A percentile compares a stretch with the other conserved stretches of the same genome.
Conservation (phyloP, 495 filamentous ascomycete species). For the Aspergillus cristatus region DNA sequence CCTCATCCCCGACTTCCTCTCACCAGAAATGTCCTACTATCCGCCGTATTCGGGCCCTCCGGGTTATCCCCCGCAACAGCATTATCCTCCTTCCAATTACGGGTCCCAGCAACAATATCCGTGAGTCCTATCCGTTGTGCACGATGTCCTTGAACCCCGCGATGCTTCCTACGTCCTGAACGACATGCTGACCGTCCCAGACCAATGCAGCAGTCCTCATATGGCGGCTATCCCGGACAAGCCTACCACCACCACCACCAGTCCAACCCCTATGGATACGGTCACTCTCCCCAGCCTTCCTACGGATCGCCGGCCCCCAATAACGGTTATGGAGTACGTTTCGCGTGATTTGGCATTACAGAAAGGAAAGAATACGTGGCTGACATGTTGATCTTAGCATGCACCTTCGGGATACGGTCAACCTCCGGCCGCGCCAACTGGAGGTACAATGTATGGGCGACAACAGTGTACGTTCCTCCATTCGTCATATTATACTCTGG, state of each 20-base stretch:
- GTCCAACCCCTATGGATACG: conserved; percentile 39
- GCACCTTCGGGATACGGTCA: conserved; percentile 27
- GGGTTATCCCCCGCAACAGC: conserved; percentile 43
- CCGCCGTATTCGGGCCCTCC: conserved; percentile 37
- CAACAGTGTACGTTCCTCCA: conserved; percentile 23
- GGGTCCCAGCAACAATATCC: conserved; percentile 24
- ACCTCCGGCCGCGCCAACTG: conserved; percentile 25
- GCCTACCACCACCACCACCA: conserved; percentile 33
- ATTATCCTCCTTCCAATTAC: conserved; percentile 29
- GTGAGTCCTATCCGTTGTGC: conserved; percentile 12
- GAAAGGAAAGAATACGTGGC: neutral
- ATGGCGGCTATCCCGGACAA: conserved; percentile 42
- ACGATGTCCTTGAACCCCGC: neutral
- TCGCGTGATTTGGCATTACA: neutral
- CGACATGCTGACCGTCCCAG: conserved; percentile 13
- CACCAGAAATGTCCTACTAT: conserved; percentile 42
- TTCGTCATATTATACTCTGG: neutral
- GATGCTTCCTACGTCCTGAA: no score
- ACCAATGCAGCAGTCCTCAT: conserved; percentile 24
- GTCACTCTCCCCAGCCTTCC: conserved; percentile 30
- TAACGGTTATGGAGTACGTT: conserved; percentile 36
- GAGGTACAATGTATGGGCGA: conserved; percentile 26
- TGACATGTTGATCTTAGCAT: conserved; percentile 10
- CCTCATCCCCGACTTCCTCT: conserved; percentile 2
- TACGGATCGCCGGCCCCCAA: conserved; percentile 29